These are phyloP conservation scores for Stentor coeruleus DNA, from an alignment of 73 alveolate species.

Conservation along the genomic window DNA sequence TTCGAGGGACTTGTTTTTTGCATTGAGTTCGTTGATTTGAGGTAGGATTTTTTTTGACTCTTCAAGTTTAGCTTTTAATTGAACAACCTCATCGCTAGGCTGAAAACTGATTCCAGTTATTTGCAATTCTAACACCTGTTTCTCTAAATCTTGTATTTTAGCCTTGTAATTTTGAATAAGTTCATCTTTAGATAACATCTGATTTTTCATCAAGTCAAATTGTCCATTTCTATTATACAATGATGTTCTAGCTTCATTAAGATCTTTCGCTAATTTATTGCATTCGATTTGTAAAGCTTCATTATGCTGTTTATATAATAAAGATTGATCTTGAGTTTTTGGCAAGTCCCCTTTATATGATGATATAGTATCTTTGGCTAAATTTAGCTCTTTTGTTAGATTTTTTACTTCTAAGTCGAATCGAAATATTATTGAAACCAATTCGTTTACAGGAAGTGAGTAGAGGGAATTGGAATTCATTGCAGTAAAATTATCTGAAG, in stretches of 20 bases:
- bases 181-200: background rate
- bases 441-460: background rate
- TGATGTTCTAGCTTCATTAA: background rate
- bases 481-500: background rate
- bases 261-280: background rate
- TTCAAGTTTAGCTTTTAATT: background rate
- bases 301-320: background rate
- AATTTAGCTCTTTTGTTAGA: background rate
- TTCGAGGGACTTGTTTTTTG: background rate
- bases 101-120: background rate
- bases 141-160: background rate
- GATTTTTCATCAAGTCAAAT: background rate
- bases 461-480: background rate
- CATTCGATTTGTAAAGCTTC: conserved; percentile 13
- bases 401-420: background rate
- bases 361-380: background rate
- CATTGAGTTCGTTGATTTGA: background rate
- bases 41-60: conserved; percentile 1
- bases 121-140: background rate
- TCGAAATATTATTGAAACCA: conserved; percentile 2
- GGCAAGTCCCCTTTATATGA: background rate
- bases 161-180: background rate
- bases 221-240: background rate
- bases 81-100: background rate
- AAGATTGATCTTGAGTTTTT: background rate